phyloP scores from a whole-genome alignment of 352 stramenopile species.

The Pythium sp. region DNA sequence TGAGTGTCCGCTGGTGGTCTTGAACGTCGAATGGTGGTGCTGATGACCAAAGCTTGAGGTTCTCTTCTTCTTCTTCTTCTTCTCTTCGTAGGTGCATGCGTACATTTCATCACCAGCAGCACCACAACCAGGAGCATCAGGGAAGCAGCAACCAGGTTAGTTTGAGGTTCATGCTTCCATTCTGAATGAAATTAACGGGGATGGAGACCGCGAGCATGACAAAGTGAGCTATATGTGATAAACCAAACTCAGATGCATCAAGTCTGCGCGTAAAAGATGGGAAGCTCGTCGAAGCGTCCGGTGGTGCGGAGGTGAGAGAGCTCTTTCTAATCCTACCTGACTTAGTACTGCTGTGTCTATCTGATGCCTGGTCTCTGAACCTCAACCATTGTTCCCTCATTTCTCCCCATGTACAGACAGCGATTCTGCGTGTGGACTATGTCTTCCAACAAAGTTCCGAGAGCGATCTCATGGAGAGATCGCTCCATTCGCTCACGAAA shows the following conservation, averaged over 20 bases:
- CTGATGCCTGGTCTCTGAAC: background rate
- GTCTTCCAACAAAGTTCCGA: slow-evolving; percentile 41
- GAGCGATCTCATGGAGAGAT: slow-evolving; percentile 43
- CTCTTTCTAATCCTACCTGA: background rate
- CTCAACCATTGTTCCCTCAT: background rate
- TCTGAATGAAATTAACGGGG: background rate
- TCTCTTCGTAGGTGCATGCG: slow-evolving; percentile 24
- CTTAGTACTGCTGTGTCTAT: background rate
- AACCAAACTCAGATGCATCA: slow-evolving; percentile 16
- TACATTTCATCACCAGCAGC: slow-evolving; percentile 17
- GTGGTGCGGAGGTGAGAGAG: slow-evolving; percentile 31
- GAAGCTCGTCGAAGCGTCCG: slow-evolving; percentile 34
- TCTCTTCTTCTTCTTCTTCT: background rate
- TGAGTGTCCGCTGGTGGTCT: background rate
- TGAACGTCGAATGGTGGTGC: too few relatives aligned
- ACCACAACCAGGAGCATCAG: background rate
- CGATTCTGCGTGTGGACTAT: slow-evolving; percentile 30
- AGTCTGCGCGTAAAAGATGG: slow-evolving; percentile 41
- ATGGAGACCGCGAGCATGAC: too few relatives aligned
- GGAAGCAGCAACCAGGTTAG: slow-evolving; percentile 22
- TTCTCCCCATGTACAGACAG: slow-evolving; percentile 17
- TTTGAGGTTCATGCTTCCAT: background rate
- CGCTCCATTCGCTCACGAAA: slow-evolving; percentile 35
- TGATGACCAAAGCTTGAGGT: background rate
- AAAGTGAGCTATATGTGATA: background rate